These are phyloP conservation scores for Pleurozium schreberi DNA, from an alignment of 225 moss, liverwort and hornwort genomes.

Conservation along the genomic window DNA sequence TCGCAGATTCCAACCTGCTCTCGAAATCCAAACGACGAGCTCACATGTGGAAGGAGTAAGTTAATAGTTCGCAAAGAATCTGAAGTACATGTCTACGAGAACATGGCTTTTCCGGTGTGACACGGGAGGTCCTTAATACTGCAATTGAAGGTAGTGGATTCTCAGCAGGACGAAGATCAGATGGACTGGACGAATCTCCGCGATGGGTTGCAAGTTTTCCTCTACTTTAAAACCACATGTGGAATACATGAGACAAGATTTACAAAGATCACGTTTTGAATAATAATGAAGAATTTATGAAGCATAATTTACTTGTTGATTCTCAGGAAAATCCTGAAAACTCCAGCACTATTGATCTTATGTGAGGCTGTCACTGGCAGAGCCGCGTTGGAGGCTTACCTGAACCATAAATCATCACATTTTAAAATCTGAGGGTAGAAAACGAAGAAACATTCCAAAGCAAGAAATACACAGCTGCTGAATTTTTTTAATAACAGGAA, in stretches of 20 bases:
- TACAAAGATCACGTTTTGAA: background rate
- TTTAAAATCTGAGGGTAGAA: background rate
- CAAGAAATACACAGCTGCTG: background rate
- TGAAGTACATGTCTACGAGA: background rate
- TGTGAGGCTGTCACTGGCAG: background rate
- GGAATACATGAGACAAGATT: background rate
- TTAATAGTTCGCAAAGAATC: background rate
- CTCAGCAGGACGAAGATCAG: background rate
- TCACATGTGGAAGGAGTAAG: background rate
- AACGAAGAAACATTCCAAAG: background rate
- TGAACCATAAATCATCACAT: background rate
- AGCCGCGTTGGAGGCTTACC: background rate
- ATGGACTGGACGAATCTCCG: background rate
- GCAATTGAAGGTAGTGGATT: background rate
- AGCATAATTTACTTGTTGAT: background rate
- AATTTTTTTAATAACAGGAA: background rate
- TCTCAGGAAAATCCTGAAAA: background rate
- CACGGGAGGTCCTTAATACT: background rate
- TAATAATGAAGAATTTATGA: background rate
- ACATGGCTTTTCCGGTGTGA: background rate
- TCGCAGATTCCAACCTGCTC: background rate
- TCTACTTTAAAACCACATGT: background rate
- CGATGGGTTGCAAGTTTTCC: background rate
- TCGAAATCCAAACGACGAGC: background rate
- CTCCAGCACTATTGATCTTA: background rate